phyloP scores from a whole-genome alignment of 345 rosid genomes.

The Populus nigra region DNA sequence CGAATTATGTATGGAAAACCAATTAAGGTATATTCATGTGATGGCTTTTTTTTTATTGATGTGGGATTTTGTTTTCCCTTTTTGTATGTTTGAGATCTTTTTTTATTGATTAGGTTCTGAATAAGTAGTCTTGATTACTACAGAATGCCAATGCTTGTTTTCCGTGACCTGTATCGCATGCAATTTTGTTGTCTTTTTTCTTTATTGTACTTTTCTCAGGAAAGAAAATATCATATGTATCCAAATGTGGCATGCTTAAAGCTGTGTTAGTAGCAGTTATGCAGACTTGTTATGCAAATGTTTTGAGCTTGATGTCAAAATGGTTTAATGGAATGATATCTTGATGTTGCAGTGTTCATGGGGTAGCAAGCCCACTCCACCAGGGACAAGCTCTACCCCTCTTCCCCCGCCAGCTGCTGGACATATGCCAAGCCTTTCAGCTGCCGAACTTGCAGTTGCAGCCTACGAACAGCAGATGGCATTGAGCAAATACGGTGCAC shows the following conservation, averaged over 20 bases:
- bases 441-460: conserved; percentile 59
- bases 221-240: too few relatives aligned
- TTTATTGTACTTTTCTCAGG: neutral
- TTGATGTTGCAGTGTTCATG: conserved; percentile 66
- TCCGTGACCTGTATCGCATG: too few relatives aligned
- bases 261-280: too few relatives aligned
- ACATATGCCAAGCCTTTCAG: conserved; percentile 60
- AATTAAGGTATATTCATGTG: conserved; percentile 54
- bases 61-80: neutral
- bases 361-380: conserved; percentile 92
- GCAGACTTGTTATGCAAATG: neutral
- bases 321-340: neutral
- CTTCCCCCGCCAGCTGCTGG: conserved; percentile 76
- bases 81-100: neutral
- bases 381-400: conserved; percentile 81
- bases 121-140: neutral
- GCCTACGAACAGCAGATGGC: conserved; percentile 74
- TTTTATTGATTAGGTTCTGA: neutral
- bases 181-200: neutral
- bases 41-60: neutral
- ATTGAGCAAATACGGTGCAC: conserved; percentile 72
- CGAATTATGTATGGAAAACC: conserved; percentile 72
- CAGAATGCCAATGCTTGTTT: neutral
- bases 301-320: neutral
- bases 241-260: too few relatives aligned